A percentile compares a stretch with the other conserved stretches of the same genome.
These are phyloP conservation scores for Pseudopediastrum boryanum DNA, from an alignment of 139 green algal genomes.

Conservation along the genomic window DNA sequence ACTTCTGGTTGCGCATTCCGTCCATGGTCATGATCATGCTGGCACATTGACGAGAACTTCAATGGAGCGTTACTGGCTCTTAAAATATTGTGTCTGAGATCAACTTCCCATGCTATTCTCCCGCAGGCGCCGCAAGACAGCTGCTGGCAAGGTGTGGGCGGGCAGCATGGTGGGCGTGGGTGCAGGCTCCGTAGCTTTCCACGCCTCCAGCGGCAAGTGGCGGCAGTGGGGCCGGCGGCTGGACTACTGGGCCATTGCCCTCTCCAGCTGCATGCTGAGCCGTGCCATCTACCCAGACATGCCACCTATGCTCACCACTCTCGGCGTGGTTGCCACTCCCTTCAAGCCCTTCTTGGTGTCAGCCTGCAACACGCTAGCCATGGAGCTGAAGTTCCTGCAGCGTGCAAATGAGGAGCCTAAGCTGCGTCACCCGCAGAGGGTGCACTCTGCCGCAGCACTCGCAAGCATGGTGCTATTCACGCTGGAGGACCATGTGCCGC, in stretches of 20 bases:
- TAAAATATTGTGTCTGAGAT: too few relatives aligned
- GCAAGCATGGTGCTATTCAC: constrained; percentile 61
- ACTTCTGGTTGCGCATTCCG: too few relatives aligned
- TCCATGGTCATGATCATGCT: too few relatives aligned
- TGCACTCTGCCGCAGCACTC: constrained; percentile 51
- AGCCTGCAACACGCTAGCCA: constrained; percentile 48
- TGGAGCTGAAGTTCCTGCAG: constrained; percentile 58
- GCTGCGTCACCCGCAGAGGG: constrained; percentile 51
- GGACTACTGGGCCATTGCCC: constrained; percentile 67
- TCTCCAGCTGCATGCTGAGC: constrained; percentile 47
- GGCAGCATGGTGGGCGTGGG: constrained; percentile 64
- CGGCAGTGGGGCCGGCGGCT: constrained; percentile 59
- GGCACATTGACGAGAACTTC: too few relatives aligned
- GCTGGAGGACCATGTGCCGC: constrained; percentile 56
- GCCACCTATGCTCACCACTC: constrained; percentile 24
- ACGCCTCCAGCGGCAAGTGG: constrained; percentile 52
- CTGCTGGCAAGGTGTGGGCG: constrained; percentile 59
- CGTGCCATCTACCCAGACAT: constrained; percentile 52
- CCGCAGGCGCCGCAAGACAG: constrained; percentile 46
- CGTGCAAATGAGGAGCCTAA: constrained; percentile 12
- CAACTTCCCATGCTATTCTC: not conserved
- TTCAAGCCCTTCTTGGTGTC: constrained; percentile 72
- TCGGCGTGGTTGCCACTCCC: constrained; percentile 56
- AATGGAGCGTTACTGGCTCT: too few relatives aligned
- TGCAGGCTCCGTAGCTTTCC: constrained; percentile 53